Conservation (phyloP, 2,329 filamentous ascomycete genomes). For the Fusarium buxicola region DNA sequence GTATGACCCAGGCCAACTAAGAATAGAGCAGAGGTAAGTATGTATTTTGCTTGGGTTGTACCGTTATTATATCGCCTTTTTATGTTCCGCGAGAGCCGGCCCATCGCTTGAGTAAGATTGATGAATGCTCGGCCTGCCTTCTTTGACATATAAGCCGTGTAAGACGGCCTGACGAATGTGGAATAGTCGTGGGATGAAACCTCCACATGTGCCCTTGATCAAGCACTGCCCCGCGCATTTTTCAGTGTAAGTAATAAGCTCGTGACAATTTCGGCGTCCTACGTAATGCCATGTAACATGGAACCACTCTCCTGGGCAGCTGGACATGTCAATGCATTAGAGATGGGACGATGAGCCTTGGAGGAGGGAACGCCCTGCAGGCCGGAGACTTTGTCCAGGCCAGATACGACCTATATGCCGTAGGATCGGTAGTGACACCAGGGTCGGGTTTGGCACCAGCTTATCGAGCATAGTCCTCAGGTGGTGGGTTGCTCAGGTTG, state of each 20-base stretch:
- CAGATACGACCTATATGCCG: not conserved
- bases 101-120: not conserved
- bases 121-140: not conserved
- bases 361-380: conserved; percentile 3
- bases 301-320: not conserved
- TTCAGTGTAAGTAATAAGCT: not conserved
- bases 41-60: not conserved
- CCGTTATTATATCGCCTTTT: not conserved
- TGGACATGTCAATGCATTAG: conserved; percentile 5
- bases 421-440: not conserved
- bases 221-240: conserved; percentile 7
- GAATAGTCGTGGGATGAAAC: conserved; percentile 3
- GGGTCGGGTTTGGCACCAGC: conserved; percentile 4
- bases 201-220: not conserved
- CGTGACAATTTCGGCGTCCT: not conserved
- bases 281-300: not conserved
- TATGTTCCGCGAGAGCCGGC: not conserved
- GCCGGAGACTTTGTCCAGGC: not conserved
- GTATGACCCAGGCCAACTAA: not conserved
- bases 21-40: not conserved
- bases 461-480: conserved; percentile 9
- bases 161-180: conserved; percentile 11
- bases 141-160: conserved; percentile 5
- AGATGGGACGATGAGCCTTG: conserved; percentile 2
- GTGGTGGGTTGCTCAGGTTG: not conserved